phyloP scores from a whole-genome alignment of 352 stramenopile genomes.

The Globisporangium barbulae region DNA sequence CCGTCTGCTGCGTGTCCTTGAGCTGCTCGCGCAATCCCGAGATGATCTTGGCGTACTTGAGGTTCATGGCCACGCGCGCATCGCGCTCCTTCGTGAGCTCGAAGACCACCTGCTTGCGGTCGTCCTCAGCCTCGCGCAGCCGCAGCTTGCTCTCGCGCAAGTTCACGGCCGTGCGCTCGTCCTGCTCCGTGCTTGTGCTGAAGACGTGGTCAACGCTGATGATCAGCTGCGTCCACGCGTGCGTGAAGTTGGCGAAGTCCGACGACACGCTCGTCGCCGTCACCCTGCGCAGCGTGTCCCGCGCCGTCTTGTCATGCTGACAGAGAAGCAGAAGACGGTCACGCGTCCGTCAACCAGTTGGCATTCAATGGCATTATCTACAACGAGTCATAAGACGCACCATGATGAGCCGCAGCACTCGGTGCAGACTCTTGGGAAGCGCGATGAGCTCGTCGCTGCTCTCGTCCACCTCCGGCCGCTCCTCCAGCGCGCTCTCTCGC shows the following conservation, averaged over 20 bases:
- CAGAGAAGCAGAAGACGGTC: not conserved
- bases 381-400: constrained; percentile 11
- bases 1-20: constrained; percentile 33
- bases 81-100: constrained; percentile 47
- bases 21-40: constrained; percentile 42
- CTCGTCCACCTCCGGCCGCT: constrained; percentile 18
- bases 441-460: constrained; percentile 16
- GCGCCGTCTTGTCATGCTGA: constrained; percentile 38
- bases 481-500: not conserved
- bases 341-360: not conserved
- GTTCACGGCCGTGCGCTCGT: constrained; percentile 27
- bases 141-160: constrained; percentile 50
- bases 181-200: constrained; percentile 53
- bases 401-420: constrained; percentile 23
- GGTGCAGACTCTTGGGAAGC: constrained; percentile 34
- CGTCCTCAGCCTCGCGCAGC: constrained; percentile 59
- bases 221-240: constrained; percentile 38
- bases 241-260: constrained; percentile 29
- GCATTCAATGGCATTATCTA: not conserved
- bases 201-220: constrained; percentile 37
- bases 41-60: constrained; percentile 33
- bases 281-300: constrained; percentile 35
- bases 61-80: constrained; percentile 22
- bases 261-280: constrained; percentile 39
- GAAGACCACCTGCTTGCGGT: constrained; percentile 56